These are phyloP conservation scores for Tylopilus rubrobrunneus DNA, from an alignment of 768 basidiomycete genomes.

Conservation along the genomic window DNA sequence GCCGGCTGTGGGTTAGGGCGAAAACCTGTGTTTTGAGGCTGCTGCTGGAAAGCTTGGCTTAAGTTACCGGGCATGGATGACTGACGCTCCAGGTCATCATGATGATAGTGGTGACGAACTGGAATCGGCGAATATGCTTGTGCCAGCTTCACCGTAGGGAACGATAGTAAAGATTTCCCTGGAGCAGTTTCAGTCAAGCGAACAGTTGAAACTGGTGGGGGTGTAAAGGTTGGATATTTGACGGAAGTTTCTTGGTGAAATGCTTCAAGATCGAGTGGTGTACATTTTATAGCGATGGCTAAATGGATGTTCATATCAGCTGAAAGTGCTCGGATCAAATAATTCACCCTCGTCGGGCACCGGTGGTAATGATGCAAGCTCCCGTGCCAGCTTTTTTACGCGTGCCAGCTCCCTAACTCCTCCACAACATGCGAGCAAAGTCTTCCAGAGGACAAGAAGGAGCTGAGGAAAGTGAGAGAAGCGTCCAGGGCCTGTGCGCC, in stretches of 20 bases:
- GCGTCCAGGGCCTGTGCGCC: neutral
- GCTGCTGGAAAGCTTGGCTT: conserved; percentile 36
- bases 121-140: conserved; percentile 93
- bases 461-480: conserved; percentile 47
- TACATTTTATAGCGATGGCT: conserved; percentile 78
- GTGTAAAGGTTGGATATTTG: conserved; percentile 93
- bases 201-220: conserved; percentile 45
- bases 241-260: conserved; percentile 89
- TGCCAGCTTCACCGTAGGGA: conserved; percentile 64
- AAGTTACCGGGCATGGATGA: conserved; percentile 36
- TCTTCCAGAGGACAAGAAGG: conserved; percentile 92
- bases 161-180: conserved; percentile 30
- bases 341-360: conserved; percentile 45
- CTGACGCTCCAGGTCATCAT: conserved; percentile 64
- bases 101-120: conserved; percentile 90
- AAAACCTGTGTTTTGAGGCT: conserved; percentile 24
- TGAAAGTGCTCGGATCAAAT: neutral
- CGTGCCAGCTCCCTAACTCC: conserved; percentile 83
- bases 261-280: conserved; percentile 83
- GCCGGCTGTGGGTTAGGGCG: conserved; percentile 59
- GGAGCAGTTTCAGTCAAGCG: conserved; percentile 23
- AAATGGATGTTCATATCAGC: conserved; percentile 10
- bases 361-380: conserved; percentile 71
- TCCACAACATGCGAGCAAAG: conserved; percentile 86
- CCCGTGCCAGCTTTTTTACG: conserved; percentile 81